Evolutionary conservation across 2,329 filamentous ascomycete genomes (phyloP).

Genomic region (Pleurostoma richardsiae): DNA sequence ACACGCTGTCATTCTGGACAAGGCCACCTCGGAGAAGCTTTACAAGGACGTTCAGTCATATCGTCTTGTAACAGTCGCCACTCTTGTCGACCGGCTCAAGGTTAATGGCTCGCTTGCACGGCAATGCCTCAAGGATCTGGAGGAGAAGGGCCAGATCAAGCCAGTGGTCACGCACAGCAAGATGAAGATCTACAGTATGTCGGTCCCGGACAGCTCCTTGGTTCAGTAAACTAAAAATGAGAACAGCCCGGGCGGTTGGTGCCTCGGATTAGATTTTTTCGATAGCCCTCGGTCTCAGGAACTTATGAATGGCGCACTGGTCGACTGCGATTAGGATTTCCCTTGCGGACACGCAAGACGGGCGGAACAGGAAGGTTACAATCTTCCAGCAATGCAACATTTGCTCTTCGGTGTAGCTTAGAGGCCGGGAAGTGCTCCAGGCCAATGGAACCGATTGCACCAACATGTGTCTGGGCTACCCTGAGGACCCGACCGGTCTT

Average conservation of each 20-base stretch:
- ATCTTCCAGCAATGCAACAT: too few species aligned
- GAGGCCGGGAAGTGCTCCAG: too few species aligned
- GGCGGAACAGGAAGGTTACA: too few species aligned
- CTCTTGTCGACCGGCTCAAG: slow-evolving; percentile 99
- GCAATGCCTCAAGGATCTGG: slow-evolving; percentile 82
- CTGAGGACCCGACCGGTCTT: too few species aligned
- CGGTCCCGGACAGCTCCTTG: not conserved
- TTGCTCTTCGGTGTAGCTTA: too few species aligned
- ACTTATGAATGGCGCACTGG: too few species aligned
- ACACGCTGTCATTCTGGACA: slow-evolving; percentile 98
- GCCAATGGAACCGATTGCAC: too few species aligned
- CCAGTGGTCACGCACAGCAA: slow-evolving; percentile 94
- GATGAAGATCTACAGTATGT: slow-evolving; percentile 93
- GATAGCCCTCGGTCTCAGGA: too few species aligned
- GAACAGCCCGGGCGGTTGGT: slow-evolving; percentile 56
- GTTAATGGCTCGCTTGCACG: slow-evolving; percentile 98
- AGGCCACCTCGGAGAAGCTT: slow-evolving; percentile 94
- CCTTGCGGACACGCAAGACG: too few species aligned
- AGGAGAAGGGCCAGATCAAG: slow-evolving; percentile 98
- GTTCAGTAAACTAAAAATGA: too few species aligned
- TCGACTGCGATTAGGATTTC: too few species aligned
- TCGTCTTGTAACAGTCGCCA: slow-evolving; percentile 97
- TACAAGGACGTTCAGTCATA: slow-evolving; percentile 99
- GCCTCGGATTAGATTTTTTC: slow-evolving; percentile 33
- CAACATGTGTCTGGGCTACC: too few species aligned